phyloP scores from a whole-genome alignment of 192 early-diverging fungal species.

The Chytriomyces sp. region DNA sequence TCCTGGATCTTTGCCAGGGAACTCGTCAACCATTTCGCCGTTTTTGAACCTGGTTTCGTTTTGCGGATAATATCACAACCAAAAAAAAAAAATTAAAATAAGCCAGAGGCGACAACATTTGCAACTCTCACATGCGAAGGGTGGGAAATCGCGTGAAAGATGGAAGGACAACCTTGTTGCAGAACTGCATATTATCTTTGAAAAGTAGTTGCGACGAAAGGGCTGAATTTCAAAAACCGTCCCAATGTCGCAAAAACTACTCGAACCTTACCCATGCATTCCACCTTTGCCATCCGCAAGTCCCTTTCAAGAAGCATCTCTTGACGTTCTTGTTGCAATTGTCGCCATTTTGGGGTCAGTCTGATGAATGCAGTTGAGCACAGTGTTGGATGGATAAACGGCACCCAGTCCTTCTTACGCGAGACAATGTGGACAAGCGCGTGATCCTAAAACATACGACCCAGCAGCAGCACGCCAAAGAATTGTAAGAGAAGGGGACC shows the following conservation, averaged over 20 bases:
- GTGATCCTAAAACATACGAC: background rate
- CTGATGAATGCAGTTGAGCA: background rate
- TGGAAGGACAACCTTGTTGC: background rate
- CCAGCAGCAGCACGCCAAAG: background rate
- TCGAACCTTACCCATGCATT: background rate
- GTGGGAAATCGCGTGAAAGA: background rate
- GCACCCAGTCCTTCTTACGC: background rate
- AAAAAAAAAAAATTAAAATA: background rate
- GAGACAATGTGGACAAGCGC: conserved; percentile 13
- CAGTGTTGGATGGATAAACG: background rate
- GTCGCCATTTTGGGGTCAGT: conserved; percentile 22
- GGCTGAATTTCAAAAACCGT: too few species aligned
- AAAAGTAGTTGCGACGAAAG: too few species aligned
- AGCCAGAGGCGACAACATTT: too few species aligned
- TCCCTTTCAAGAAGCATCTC: conserved; percentile 1
- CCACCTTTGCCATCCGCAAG: conserved; percentile 17
- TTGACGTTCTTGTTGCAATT: background rate
- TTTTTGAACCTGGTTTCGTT: background rate
- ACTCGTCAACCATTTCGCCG: background rate
- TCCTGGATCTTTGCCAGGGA: background rate
- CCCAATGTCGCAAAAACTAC: background rate
- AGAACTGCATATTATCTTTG: background rate
- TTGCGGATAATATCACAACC: background rate
- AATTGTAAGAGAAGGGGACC: too few species aligned
- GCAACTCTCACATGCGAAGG: background rate